phyloP scores from a whole-genome alignment of 176 grass and related monocot species.

The Hyparrhenia diplandra region DNA sequence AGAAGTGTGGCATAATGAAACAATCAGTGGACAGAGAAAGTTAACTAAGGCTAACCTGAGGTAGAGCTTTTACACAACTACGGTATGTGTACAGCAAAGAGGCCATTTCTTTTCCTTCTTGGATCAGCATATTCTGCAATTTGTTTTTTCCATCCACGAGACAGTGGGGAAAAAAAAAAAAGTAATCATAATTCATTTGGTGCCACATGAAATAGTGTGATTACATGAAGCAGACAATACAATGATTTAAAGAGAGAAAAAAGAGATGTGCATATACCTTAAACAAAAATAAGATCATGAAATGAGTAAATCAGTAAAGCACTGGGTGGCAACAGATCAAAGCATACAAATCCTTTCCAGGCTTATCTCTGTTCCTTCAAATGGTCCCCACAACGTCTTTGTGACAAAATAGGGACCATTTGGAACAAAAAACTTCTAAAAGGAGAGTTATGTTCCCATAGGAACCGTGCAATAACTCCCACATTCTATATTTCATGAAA shows the following conservation, averaged over 20 bases:
- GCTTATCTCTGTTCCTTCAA: background rate
- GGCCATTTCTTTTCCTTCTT: constrained; percentile 99
- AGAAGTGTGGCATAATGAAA: constrained; percentile 10
- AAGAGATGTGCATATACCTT: background rate
- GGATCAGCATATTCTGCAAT: constrained; percentile 76
- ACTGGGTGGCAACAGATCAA: background rate
- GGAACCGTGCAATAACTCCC: background rate
- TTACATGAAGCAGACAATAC: constrained; percentile 12
- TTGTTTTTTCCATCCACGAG: constrained; percentile 32
- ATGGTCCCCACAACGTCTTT: background rate
- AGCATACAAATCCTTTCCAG: background rate
- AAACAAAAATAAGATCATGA: background rate
- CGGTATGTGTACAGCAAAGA: constrained; percentile 98
- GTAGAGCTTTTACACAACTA: constrained; percentile 98
- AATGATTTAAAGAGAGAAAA: background rate
- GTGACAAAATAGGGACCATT: background rate
- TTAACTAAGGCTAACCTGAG: constrained; percentile 71
- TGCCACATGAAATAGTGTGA: background rate
- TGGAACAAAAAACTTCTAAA: background rate
- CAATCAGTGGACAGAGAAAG: constrained; percentile 24
- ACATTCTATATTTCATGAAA: constrained; percentile 15
- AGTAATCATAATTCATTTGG: constrained; percentile 18
- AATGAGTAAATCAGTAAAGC: constrained; percentile 5
- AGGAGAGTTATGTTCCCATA: background rate
- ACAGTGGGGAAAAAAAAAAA: constrained; percentile 1